Conservation (phyloP, 2,329 filamentous ascomycete genomes). For the Colletotrichum tamarilloi region DNA sequence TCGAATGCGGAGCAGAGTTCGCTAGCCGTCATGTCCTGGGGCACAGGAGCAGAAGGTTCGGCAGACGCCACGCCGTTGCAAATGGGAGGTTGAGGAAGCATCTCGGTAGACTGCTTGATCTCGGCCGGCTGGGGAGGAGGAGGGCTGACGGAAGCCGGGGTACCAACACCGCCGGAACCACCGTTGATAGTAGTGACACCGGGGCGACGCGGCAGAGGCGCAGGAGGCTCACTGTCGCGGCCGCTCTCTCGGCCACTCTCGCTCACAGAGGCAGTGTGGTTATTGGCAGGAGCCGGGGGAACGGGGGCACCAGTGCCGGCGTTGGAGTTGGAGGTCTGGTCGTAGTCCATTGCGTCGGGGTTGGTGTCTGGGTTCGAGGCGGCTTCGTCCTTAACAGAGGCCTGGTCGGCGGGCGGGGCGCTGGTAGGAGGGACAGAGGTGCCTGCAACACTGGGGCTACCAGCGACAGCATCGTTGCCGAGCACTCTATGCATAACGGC, state of each 20-base stretch:
- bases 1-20: constrained; percentile 70
- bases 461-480: constrained; percentile 59
- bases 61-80: constrained; percentile 39
- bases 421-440: constrained; percentile 45
- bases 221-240: constrained; percentile 65
- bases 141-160: constrained; percentile 59
- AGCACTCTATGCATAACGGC: constrained; percentile 72
- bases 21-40: constrained; percentile 65
- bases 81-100: constrained; percentile 20
- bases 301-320: constrained; percentile 41
- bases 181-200: constrained; percentile 71
- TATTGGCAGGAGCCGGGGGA: constrained; percentile 43
- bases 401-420: constrained; percentile 41
- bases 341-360: constrained; percentile 68
- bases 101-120: constrained; percentile 49
- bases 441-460: constrained; percentile 43
- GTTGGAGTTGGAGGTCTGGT: constrained; percentile 50
- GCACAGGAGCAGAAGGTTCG: constrained; percentile 39
- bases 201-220: constrained; percentile 59
- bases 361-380: constrained; percentile 66
- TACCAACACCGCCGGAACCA: constrained; percentile 60
- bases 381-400: constrained; percentile 65
- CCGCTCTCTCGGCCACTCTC: constrained; percentile 55
- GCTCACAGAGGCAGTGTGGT: constrained; percentile 43
- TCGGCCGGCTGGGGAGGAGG: constrained; percentile 47